A percentile compares a stretch with the other conserved stretches of the same genome.
These are phyloP conservation scores for Moricandia arvensis DNA, from an alignment of 345 rosid genomes.

Conservation along the genomic window DNA sequence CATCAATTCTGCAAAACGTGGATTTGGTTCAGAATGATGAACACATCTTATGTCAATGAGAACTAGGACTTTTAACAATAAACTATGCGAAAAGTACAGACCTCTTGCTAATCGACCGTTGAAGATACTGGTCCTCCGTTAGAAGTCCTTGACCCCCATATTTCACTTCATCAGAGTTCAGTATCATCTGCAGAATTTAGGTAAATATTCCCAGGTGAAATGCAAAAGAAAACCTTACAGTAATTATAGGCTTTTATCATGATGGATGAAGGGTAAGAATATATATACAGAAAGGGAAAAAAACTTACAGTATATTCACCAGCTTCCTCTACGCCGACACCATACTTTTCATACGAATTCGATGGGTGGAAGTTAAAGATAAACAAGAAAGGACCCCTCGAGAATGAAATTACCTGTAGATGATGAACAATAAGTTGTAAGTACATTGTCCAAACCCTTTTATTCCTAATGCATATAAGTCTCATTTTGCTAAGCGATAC, in stretches of 20 bases:
- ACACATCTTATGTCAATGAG: constrained; percentile 10
- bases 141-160: constrained; percentile 77
- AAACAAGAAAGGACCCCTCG: constrained; percentile 84
- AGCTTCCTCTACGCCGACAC: constrained; percentile 87
- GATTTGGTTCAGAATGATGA: constrained; percentile 15
- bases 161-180: constrained; percentile 75
- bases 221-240: neutral
- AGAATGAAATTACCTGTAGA: constrained; percentile 74
- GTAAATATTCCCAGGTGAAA: constrained; percentile 3
- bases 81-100: constrained; percentile 27
- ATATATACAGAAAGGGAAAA: constrained; percentile 2
- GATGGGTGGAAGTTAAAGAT: constrained; percentile 91
- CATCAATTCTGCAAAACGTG: constrained; percentile 63
- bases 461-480: neutral
- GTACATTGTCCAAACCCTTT: neutral
- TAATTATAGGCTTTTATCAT: neutral
- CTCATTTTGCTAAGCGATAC: neutral
- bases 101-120: constrained; percentile 71
- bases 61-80: neutral
- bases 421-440: constrained; percentile 14
- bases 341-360: constrained; percentile 53
- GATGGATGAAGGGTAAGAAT: neutral
- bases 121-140: constrained; percentile 58
- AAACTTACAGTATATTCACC: constrained; percentile 83
- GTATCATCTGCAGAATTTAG: constrained; percentile 50